Evolutionary conservation across 805 yeast species (phyloP).

Genomic region (Cyberlindnera meyerae): DNA sequence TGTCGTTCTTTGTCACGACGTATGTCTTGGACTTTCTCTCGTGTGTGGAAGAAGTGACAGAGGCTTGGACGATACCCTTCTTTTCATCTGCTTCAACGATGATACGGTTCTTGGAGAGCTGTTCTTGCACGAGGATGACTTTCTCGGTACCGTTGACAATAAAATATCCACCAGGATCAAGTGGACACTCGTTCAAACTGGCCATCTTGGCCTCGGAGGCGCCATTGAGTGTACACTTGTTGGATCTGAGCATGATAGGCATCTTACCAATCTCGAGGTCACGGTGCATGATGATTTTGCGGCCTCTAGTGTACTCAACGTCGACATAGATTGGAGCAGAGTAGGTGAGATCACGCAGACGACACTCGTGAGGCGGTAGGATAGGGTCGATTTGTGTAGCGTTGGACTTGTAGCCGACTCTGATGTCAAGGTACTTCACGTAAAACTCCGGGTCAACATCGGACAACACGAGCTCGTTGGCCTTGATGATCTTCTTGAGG

Average conservation of each 20-base stretch:
- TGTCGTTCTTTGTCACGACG: slow-evolving; percentile 86
- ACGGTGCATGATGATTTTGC: slow-evolving; percentile 82
- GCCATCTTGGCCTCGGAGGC: slow-evolving; percentile 85
- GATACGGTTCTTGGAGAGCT: slow-evolving; percentile 92
- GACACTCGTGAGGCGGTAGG: slow-evolving; percentile 89
- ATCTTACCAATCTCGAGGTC: slow-evolving; percentile 94
- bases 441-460: slow-evolving; percentile 98
- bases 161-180: slow-evolving; percentile 98
- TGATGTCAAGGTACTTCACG: slow-evolving; percentile 84
- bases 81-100: slow-evolving; percentile 97
- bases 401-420: slow-evolving; percentile 80
- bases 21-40: slow-evolving; percentile 97
- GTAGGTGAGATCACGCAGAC: slow-evolving; percentile 89
- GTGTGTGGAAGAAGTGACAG: slow-evolving; percentile 96
- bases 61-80: slow-evolving; percentile 91
- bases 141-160: slow-evolving; percentile 97
- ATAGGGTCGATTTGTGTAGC: slow-evolving; percentile 51
- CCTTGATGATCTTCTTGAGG: slow-evolving; percentile 84
- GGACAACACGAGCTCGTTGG: slow-evolving; percentile 81
- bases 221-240: slow-evolving; percentile 82
- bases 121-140: slow-evolving; percentile 95
- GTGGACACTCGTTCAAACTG: slow-evolving; percentile 82
- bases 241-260: slow-evolving; percentile 97
- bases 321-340: slow-evolving; percentile 95
- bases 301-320: slow-evolving; percentile 94